Evolutionary conservation across 208 protist species (phyloP).

Genomic region (Leishmania mexicana): DNA sequence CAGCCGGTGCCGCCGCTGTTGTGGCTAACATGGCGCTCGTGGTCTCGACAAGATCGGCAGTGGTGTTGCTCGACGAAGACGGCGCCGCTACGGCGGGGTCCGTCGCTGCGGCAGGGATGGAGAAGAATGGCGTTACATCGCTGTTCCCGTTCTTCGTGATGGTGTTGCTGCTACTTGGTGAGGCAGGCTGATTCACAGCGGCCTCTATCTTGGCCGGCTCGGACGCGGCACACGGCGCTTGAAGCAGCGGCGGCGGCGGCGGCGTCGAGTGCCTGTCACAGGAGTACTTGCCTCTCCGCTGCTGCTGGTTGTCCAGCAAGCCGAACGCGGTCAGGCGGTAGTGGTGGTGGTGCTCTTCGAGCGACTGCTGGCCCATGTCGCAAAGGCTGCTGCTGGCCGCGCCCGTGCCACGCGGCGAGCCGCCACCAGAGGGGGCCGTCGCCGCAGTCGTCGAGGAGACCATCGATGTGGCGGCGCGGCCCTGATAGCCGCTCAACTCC

Average conservation of each 20-base stretch:
- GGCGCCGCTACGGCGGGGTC: background rate
- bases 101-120: background rate
- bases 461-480: background rate
- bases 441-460: background rate
- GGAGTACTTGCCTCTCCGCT: background rate
- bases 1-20: background rate
- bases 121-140: background rate
- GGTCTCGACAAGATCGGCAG: background rate
- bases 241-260: background rate
- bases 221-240: background rate
- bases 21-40: background rate
- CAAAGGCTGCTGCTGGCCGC: slow-evolving; percentile 13
- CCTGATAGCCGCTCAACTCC: background rate
- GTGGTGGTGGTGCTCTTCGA: slow-evolving; percentile 36
- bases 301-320: slow-evolving; percentile 12
- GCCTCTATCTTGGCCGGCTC: background rate
- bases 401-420: slow-evolving; percentile 4
- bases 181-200: background rate
- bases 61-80: background rate
- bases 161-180: background rate
- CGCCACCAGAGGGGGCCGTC: slow-evolving; percentile 1
- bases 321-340: slow-evolving; percentile 17
- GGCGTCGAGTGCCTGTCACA: background rate
- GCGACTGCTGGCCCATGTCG: slow-evolving; percentile 31
- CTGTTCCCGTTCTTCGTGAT: background rate